Evolutionary conservation across 2,329 filamentous ascomycete species (phyloP), one percentile per base, ranked within the genome.

Genomic region (Pseudopithomyces maydicus): DNA sequence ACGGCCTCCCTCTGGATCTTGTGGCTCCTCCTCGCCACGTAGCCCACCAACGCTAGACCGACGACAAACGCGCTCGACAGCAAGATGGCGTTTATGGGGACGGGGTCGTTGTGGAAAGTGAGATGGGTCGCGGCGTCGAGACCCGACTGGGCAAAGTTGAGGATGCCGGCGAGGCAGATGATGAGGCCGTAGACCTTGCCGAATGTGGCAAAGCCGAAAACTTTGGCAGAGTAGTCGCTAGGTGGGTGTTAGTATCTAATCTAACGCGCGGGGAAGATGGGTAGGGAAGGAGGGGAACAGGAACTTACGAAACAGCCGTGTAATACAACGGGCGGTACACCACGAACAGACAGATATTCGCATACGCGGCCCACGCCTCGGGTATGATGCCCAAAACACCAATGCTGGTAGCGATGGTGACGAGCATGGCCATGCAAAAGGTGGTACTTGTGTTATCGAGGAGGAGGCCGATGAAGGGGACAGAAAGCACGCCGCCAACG

Each of bases 171-270:
- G 1, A 95, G 78, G 75, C 91, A 96, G 65, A 97, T 96, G 63
- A 96, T 90, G 19, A 93, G 83, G 11, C 92, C 92, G 75, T 97
- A 97, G n/a, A 97, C 92, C 55, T 91, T 96, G 44, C 92, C 93
- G 66, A 97, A 97, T 0, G 92, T 96, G 58, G 88, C 74, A 78
- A 96, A 96, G 15, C 92, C 92, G 73, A 97, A 97, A 35, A 97
- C 92, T 77, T 96, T 96, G 58, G 91, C 92, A 19, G 87, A 85
- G 74, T 96, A 96, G 78, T 97, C 92, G 23, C 83, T 83, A 49
- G 20, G 8, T 14, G 2, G 2, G 8, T 11, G 19, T 19, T 39
- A 46, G 36, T 33, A 15, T 45, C n/a, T n/a, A n/a, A n/a, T n/a
- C n/a, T n/a, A n/a, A n/a, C n/a, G n/a, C n/a, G n/a, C n/a, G n/a